Base-by-base conservation (phyloP, 257 asterid genomes). In the Echites panduratus region DNA sequence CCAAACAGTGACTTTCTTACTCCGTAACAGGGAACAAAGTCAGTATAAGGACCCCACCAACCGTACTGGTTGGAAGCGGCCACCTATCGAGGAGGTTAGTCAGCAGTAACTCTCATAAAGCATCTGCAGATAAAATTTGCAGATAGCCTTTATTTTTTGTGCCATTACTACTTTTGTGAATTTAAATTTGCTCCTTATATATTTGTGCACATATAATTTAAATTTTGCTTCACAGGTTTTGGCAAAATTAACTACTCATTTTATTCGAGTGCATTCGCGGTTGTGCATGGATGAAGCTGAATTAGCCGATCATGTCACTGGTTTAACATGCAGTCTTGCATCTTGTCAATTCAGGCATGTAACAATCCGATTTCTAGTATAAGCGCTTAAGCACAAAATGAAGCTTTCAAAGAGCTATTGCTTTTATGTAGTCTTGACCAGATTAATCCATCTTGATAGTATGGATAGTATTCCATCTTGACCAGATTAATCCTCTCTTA, bases 281-380 rank as follows among this genome's bases (percentile, higher is more conserved):
- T 95, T 81, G 66, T 94, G 98, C 58, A 80, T 82, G 48, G 99
- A 94, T 84, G 99, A 94, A 82, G 88, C 97, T 71, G 99, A 94
- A 83, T 78, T 94, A 84, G 98, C 98, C 75, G 99, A 91, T 74
- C 99, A 94, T 79, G 92, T 91, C 70, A 90, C 84, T 80, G 96
- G 98, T 77, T 81, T 94, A 79, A 94, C 97, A 61, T 82, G 85
- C 85, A 91, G 95, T 82, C 95, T 91, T 65, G 99, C 99, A 53
- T 82, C 93, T 81, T 94, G 98, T 85, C 93, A 88, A 70, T 91
- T 84, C 81, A 88, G 98, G 99, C 92, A 78, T 73, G 71, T 50
- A 75, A 22, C 48, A 26, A 26, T 73, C 74, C 20, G 68, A 24
- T 38, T 64, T 73, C 57, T 66, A 44, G 66, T 71, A 17, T 44